Conservation (phyloP, 108 stramenopile genomes). For the Nitzschia putrida region DNA sequence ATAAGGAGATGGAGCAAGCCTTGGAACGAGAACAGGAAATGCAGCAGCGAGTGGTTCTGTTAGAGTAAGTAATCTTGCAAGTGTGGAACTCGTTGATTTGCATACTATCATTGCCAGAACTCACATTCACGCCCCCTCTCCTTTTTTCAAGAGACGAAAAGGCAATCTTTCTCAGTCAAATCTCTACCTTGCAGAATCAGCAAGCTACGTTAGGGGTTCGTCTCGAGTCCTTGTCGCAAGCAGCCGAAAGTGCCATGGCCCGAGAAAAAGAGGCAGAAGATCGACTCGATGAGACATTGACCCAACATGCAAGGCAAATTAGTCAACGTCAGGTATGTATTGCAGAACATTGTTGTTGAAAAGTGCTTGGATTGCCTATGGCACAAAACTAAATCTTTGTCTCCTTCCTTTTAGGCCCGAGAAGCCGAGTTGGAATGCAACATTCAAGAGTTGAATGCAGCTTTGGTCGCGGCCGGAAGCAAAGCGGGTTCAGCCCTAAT, state of each 20-base stretch:
- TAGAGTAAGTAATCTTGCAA: slow-evolving; percentile 46
- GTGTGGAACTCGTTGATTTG: no score
- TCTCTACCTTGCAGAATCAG: slow-evolving; percentile 66
- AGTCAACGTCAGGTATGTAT: slow-evolving; percentile 58
- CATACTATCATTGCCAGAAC: no score
- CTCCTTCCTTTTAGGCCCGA: slow-evolving; percentile 37
- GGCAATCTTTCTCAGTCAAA: slow-evolving; percentile 50
- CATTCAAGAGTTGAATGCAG: slow-evolving; percentile 78
- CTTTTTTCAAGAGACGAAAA: slow-evolving; percentile 58
- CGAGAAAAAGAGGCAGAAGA: slow-evolving; percentile 81
- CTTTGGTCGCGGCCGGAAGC: slow-evolving; percentile 54
- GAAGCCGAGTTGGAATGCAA: slow-evolving; percentile 80
- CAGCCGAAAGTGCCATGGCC: slow-evolving; percentile 65
- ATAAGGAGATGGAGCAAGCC: slow-evolving; percentile 65
- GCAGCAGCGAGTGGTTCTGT: slow-evolving; percentile 26
- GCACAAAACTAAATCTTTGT: neutral
- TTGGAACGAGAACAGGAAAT: slow-evolving; percentile 60
- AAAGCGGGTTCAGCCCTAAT: slow-evolving; percentile 17
- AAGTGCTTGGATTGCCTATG: neutral
- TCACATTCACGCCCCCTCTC: no score
- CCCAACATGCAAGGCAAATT: slow-evolving; percentile 77
- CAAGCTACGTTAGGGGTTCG: slow-evolving; percentile 59
- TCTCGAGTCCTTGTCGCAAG: slow-evolving; percentile 66
- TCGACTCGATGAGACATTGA: slow-evolving; percentile 67
- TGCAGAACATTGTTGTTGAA: no score